Evolutionary conservation across 768 basidiomycete species (phyloP).

Genomic region (Tulasnella calospora): DNA sequence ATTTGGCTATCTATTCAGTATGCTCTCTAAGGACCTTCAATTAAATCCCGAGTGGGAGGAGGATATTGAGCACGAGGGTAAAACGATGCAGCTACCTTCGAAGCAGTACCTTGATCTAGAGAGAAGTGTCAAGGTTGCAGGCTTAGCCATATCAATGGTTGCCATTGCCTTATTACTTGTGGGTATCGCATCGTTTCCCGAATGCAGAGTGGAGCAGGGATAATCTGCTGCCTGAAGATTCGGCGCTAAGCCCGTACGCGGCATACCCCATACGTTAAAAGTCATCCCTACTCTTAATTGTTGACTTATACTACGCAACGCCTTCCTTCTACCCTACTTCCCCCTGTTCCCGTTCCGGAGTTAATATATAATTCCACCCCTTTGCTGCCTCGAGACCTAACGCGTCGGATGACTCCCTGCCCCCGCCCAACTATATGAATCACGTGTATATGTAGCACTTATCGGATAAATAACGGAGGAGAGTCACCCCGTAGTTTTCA

Average conservation of each 20-base stretch:
- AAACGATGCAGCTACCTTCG: not conserved
- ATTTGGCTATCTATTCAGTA: not conserved
- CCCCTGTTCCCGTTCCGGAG: no score
- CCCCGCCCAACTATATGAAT: no score
- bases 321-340: no score
- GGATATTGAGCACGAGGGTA: not conserved
- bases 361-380: no score
- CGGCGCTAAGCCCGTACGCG: not conserved
- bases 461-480: no score
- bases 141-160: not conserved
- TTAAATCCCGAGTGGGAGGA: not conserved
- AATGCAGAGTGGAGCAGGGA: not conserved
- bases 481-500: no score
- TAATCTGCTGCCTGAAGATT: not conserved
- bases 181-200: not conserved
- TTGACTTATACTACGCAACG: no score
- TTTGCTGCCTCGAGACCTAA: no score
- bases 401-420: no score
- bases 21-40: not conserved
- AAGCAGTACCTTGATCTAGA: not conserved
- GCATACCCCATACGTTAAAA: not conserved
- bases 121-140: not conserved
- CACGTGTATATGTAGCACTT: no score
- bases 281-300: not conserved
- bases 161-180: not conserved